These are phyloP conservation scores for Dalbergia oliveri DNA, from an alignment of 306 rosid species.

Conservation along the genomic window DNA sequence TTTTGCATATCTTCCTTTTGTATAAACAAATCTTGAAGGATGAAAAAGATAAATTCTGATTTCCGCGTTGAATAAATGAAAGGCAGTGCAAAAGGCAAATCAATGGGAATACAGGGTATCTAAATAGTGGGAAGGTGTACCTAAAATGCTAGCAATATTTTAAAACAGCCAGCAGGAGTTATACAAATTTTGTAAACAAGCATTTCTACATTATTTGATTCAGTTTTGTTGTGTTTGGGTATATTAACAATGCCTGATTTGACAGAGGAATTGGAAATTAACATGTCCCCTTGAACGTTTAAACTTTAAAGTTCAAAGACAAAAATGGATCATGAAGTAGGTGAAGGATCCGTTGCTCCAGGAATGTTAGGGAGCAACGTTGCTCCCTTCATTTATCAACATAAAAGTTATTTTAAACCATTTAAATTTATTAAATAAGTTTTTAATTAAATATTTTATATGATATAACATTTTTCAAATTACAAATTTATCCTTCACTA, in stretches of 20 bases:
- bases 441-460: no score
- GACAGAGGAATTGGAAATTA: background rate
- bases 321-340: background rate
- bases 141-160: background rate
- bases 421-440: no score
- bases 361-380: no score
- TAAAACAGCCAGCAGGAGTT: background rate
- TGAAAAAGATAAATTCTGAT: background rate
- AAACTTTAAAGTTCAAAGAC: background rate
- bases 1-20: background rate
- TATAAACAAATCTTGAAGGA: background rate
- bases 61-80: slow-evolving; percentile 3
- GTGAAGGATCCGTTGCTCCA: no score
- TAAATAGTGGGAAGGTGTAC: background rate
- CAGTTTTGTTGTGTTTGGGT: slow-evolving; percentile 3
- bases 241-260: background rate
- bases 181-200: background rate
- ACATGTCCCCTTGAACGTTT: background rate
- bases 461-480: no score
- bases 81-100: background rate
- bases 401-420: no score
- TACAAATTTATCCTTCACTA: no score
- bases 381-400: no score
- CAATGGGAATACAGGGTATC: background rate
- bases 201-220: background rate